Base-by-base conservation (phyloP, 257 asterid species). In the Nicotiana tabacum region DNA sequence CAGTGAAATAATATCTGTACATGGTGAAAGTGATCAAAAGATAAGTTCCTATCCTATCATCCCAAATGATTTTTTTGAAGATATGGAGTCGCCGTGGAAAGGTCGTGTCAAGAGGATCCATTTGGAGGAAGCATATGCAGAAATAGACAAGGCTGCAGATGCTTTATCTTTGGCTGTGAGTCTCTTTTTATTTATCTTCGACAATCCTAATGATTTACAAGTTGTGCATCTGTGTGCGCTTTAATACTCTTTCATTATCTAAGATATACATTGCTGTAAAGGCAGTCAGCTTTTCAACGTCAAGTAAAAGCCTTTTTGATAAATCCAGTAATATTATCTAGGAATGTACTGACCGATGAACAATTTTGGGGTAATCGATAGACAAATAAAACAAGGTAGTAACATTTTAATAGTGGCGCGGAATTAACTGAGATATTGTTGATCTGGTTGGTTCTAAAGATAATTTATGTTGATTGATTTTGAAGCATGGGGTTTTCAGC, bases 21-120 rank as follows among this genome's bases (percentile, higher is more conserved):
- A 96, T 53, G 93, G 98, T 67, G 99, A 96, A 90, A 87, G 43
- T 61, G 98, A 94, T 89, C 93, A 93, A 85, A 93, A 86, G 86
- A 86, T 88, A 70, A 85, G 92, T 82, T 90, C 95, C 48, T 86
- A 70, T 70, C 15, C 81, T 35, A 35, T 77, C 27, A 85, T 96
- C 87, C 99, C 98, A 9, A 87, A 86, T 77, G 97, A 91, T 62
- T 96, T 96, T 86, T 94, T 94, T 70, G 95, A 91, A 86, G 98
- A 92, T 85, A 91, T 92, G 94, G 98, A 96, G 87, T 88, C 92
- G n/a, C 88, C 95, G 43, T 96, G 99, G 99, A 96, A 96, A 90
- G 94, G 98, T 39, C 99, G 99, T 84, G 94, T 96, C 69, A 96
- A 94, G 89, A 89, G 96, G 89, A 88, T 96, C 84, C 98, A 96